Base-by-base conservation (phyloP, 1,284 basidiomycete species). In the Ceratobasidium sp. region DNA sequence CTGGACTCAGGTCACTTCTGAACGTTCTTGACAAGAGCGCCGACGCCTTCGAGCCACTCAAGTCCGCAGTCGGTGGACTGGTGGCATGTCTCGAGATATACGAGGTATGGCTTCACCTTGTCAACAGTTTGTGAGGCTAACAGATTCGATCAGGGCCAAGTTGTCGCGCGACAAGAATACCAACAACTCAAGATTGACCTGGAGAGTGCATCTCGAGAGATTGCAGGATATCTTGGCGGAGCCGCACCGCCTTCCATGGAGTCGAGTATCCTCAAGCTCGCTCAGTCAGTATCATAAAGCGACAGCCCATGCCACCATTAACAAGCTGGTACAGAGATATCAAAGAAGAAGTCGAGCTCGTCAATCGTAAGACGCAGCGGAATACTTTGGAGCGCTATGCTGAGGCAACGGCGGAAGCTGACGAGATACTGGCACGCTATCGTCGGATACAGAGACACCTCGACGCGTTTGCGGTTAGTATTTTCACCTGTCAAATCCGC, bases 341-440 rank as follows among this genome's bases (percentile, higher is more conserved):
- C 20, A 26, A 68, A 33, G 18, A 28, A 28, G 66, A 68, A 39
- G 3, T 53, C 18, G 53, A n/a, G 6, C 9, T 58, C 3, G 23
- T 71, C 3, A 12, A 71, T 20, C 10, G 44, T 26, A 69, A 56
- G 33, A n/a, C 5, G 13, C 33, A 40, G 3, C 26, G 68, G 15
- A 71, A 26, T 44, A 13, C 2, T 4, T 5, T 44, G 6, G 15
- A 20, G 13, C 69, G 69, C 39, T n/a, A 40, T n/a, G 3, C 44
- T 3, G 69, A 71, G 4, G 39, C 55, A 13, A 58, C n/a, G 53
- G 69, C 56, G 13, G 69, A 71, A 33, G 15, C 69, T 9, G 39
- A 58, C 28, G 55, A 71, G 10, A 6, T 71, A 58, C 55, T 71
- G 28, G 69, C 56, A n/a, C 44, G 69, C 39, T 71, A 71, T 33